A percentile compares a stretch with the other conserved stretches of the same genome.
These are phyloP conservation scores for Metschnikowia arizonensis DNA, from an alignment of 805 yeast genomes.

Conservation along the genomic window DNA sequence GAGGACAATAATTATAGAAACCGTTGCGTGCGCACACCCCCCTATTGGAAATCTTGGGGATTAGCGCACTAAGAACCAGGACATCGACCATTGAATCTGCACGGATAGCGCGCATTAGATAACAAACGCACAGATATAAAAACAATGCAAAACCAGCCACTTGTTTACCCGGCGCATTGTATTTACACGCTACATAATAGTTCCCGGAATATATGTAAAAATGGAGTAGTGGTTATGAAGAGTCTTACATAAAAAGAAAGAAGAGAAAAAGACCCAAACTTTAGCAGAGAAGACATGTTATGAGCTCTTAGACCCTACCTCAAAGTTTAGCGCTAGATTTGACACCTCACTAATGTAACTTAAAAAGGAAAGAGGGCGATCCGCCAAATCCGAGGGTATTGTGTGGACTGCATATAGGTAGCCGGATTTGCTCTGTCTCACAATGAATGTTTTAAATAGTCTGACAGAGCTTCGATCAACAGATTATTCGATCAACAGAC, in stretches of 20 bases:
- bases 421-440: neutral
- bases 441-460: neutral
- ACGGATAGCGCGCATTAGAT: slow-evolving; percentile 1
- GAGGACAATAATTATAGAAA: slow-evolving; percentile 2
- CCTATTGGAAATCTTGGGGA: neutral
- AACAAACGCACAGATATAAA: neutral
- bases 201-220: too few relatives aligned
- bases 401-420: neutral
- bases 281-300: neutral
- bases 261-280: neutral
- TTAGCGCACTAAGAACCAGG: neutral
- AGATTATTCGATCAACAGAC: too few relatives aligned
- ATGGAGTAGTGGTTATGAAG: neutral
- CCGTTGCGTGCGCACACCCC: neutral
- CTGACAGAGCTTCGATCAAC: too few relatives aligned
- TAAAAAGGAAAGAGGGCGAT: slow-evolving; percentile 5
- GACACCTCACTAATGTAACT: slow-evolving; percentile 7
- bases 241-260: neutral
- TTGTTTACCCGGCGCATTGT: neutral
- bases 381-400: slow-evolving; percentile 6
- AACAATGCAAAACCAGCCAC: slow-evolving; percentile 1
- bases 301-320: neutral
- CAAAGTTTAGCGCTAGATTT: neutral
- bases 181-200: neutral
- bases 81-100: neutral